phyloP scores from a whole-genome alignment of 208 protist species.

The Acanthamoeba triangularis region DNA sequence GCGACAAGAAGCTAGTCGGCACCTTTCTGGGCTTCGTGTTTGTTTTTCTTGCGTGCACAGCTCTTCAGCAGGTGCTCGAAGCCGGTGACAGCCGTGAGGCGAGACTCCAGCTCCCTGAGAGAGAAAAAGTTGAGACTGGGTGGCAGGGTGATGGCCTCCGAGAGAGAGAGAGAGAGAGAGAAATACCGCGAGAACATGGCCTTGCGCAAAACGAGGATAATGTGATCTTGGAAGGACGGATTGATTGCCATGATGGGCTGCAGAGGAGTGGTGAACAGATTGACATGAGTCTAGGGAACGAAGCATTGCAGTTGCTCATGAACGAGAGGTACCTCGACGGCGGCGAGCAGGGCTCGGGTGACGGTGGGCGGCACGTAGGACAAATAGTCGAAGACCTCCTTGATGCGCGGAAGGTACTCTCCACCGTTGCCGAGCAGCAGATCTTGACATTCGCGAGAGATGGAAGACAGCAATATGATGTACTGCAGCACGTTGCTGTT shows the following conservation, averaged over 20 bases:
- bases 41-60: slow-evolving; percentile 5
- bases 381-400: slow-evolving; percentile 76
- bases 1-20: no score
- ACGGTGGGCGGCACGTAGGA: slow-evolving; percentile 66
- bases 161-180: no score
- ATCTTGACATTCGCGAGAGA: slow-evolving; percentile 51
- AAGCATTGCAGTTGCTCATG: not conserved
- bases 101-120: slow-evolving; percentile 54
- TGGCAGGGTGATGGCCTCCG: no score
- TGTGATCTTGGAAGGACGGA: slow-evolving; percentile 73
- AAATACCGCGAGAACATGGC: slow-evolving; percentile 60
- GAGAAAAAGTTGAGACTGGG: not conserved
- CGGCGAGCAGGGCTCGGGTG: slow-evolving; percentile 52
- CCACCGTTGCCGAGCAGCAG: slow-evolving; percentile 54
- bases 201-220: slow-evolving; percentile 71
- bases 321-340: not conserved
- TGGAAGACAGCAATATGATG: slow-evolving; percentile 54
- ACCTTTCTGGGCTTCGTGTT: slow-evolving; percentile 59
- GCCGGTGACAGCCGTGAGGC: slow-evolving; percentile 59
- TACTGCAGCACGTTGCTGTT: slow-evolving; percentile 73
- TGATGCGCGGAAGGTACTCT: slow-evolving; percentile 65
- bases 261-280: not conserved
- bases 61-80: slow-evolving; percentile 60
- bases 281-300: not conserved
- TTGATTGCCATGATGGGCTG: slow-evolving; percentile 75